Base-by-base conservation (phyloP, 768 basidiomycete genomes). In the Leucocoprinus birnbaumii region DNA sequence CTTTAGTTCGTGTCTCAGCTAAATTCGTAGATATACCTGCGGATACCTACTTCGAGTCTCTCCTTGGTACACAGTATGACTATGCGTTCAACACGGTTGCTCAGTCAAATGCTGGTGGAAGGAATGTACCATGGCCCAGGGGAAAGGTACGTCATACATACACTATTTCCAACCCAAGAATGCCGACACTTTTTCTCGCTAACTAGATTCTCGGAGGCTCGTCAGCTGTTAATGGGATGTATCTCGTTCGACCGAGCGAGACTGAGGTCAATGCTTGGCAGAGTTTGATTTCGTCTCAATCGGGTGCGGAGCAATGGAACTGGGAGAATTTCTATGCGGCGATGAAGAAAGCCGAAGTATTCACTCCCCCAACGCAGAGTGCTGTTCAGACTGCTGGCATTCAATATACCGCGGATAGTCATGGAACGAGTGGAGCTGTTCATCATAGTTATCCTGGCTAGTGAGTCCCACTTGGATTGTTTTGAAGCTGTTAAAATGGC, bases 221-320 rank as follows among this genome's bases (percentile, higher is more conserved):
- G 0, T 76, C 83, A 26, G 84, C 86, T 8, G 73, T 87, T 51
- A 90, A 90, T 66, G 86, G 84, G 46, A 76, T 88, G 75, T 87
- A 85, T 70, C 71, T 79, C 59, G 76, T 85, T 46, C 77, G 82
- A 9, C 83, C 84, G 6, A 74, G 78, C 22, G 60, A 72, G 55
- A 58, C 71, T 53, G 82, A 84, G 61, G 66, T 83, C 59, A 72
- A 82, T 56, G 69, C 77, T 2, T 82, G 78, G 78, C 65, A 71
- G 2, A 57, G 64, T 10, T 62, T 84, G 45, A 73, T 80, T 63
- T 65, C 72, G 55, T 59, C 71, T 6, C 60, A 61, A 35, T 60
- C 55, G 11, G 74, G 80, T 55, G 66, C 75, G 0, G 61, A 65
- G 7, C 56, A 59, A 22, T 83, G 82, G 81, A 69, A 64, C 34